Evolutionary conservation across 805 yeast species (phyloP).

Genomic region (Grigorovia transvaalensis): DNA sequence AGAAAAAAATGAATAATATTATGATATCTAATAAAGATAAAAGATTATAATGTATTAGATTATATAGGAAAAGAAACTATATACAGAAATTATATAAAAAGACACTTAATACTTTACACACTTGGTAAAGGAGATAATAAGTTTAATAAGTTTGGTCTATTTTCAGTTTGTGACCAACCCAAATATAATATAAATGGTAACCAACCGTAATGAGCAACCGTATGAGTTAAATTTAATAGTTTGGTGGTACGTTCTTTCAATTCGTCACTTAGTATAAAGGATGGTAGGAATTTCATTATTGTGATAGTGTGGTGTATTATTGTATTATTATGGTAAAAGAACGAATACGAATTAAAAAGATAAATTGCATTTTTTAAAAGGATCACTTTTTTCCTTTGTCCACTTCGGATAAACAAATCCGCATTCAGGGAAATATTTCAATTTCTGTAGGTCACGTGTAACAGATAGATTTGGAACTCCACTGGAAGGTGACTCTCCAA

Average conservation of each 20-base stretch:
- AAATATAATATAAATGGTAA: constrained; percentile 88
- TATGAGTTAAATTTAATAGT: constrained; percentile 72
- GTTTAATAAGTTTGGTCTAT: constrained; percentile 69
- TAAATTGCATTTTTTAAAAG: no score
- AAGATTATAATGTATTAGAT: background rate
- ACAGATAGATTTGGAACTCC: no score
- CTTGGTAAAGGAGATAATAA: constrained; percentile 31
- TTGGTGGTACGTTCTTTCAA: constrained; percentile 77
- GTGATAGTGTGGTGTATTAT: background rate
- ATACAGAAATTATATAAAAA: background rate
- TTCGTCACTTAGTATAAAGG: constrained; percentile 30
- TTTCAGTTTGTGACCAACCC: constrained; percentile 74
- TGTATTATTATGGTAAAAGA: background rate
- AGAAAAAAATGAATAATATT: background rate
- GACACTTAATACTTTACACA: constrained; percentile 11
- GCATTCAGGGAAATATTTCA: no score
- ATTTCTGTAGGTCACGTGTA: no score
- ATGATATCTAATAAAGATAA: background rate
- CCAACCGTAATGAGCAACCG: constrained; percentile 92
- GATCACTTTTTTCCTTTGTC: no score
- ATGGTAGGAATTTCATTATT: constrained; percentile 26
- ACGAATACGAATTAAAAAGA: no score
- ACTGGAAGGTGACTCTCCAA: no score
- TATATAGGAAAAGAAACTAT: constrained; percentile 1
- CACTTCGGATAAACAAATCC: no score